Base-by-base conservation (phyloP, 345 rosid genomes). In the Excoecaria agallocha region DNA sequence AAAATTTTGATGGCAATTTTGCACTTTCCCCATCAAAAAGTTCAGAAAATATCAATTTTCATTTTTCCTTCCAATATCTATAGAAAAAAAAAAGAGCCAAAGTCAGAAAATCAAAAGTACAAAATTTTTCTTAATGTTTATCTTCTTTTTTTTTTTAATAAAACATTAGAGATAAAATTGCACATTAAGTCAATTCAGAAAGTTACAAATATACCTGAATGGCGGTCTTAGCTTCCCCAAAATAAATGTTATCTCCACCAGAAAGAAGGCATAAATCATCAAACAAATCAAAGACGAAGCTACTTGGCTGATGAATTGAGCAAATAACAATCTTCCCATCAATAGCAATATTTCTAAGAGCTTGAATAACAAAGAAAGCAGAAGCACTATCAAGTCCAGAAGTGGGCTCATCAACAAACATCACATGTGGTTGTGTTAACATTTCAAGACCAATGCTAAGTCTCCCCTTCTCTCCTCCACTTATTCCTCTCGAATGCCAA, bases 261-360 rank as follows among this genome's bases (percentile, higher is more conserved):
- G 90, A 88, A 12, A 85, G 85, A 13, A 88, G 85, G 46, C 84
- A 71, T 37, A 88, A 70, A 66, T 71, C 84, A 69, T 85, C 82
- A 66, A 86, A 85, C 54, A 85, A 72, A 30, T 82, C 73, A 43
- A 84, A 86, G 46, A 85, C 69, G n/a, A 85, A 84, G 45, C 85
- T 78, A 68, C 90, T 88, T 0, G 89, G 90, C 76, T 88, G 90
- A 50, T 88, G 92, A 70, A 88, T 71, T 1, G 87, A 81, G 50
- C 83, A 86, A 16, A 88, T 66, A 30, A 86, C 86, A 9, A 78
- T 82, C 72, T 78, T 84, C 5, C 79, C 84, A 16, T 80, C 81
- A 17, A n/a, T 69, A 48, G 82, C 79, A 55, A 80, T 71, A n/a
- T 50, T 71, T 15, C 60, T 77, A 0, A 80, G 81, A 51, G 70